Percentiles rank a stretch among this genome's conserved stretches.
phyloP scores from a whole-genome alignment of 2,329 filamentous ascomycete genomes.

The Sporothrix luriei region DNA sequence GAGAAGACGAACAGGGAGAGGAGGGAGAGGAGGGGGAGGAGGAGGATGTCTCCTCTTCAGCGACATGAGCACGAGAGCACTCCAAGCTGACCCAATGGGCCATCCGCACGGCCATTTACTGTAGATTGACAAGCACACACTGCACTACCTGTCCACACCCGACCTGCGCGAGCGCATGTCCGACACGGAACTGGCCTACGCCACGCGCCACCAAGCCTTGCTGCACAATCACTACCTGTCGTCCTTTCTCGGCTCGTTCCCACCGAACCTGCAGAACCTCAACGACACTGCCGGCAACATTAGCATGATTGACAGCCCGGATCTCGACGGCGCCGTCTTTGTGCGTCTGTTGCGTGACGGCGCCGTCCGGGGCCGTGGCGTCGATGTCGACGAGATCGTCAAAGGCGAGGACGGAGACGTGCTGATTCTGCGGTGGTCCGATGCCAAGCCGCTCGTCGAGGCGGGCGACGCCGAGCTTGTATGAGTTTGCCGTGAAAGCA shows the following conservation, averaged over 20 bases:
- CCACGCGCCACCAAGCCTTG: slow-evolving; percentile 80
- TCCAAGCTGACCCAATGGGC: no score
- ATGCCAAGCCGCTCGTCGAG: slow-evolving; percentile 65
- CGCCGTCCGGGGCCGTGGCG: slow-evolving; percentile 62
- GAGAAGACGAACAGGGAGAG: neutral
- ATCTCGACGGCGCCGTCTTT: slow-evolving; percentile 82
- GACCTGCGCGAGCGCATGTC: slow-evolving; percentile 67
- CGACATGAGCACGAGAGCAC: no score
- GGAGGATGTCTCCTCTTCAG: no score
- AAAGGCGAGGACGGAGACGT: slow-evolving; percentile 64
- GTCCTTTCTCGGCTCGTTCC: slow-evolving; percentile 84
- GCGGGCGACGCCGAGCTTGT: slow-evolving; percentile 61
- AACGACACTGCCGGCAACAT: slow-evolving; percentile 90
- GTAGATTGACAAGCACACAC: slow-evolving; percentile 74
- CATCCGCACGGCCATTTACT: slow-evolving; percentile 11
- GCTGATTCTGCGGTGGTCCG: slow-evolving; percentile 72
- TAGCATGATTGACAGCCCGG: slow-evolving; percentile 89
- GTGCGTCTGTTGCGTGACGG: slow-evolving; percentile 68
- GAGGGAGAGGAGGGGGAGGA: neutral
- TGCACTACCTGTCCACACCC: slow-evolving; percentile 68
- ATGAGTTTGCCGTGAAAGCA: slow-evolving; percentile 43
- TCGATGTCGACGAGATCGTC: slow-evolving; percentile 63
- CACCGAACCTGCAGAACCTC: slow-evolving; percentile 73
- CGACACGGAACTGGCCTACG: slow-evolving; percentile 75
- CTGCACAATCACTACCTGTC: slow-evolving; percentile 81